These are phyloP conservation scores for Pezicula rhizophila DNA, from an alignment of 2,329 filamentous ascomycete species.

Conservation along the genomic window DNA sequence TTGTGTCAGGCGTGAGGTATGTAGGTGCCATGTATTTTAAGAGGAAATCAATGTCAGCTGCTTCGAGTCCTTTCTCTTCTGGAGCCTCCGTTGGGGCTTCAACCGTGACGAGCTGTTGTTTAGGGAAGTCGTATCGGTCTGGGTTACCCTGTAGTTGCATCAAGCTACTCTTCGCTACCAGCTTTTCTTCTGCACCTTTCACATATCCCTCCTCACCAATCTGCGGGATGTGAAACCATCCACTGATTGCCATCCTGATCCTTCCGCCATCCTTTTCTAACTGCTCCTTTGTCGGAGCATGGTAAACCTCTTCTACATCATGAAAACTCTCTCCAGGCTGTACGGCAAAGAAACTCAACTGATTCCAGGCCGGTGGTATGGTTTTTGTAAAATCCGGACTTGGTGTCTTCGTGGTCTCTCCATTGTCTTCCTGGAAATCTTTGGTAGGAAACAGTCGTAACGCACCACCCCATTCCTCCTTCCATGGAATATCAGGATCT, in stretches of 20 bases:
- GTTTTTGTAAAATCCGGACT: slow-evolving; percentile 70
- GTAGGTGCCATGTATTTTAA: slow-evolving; percentile 84
- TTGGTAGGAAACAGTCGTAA: slow-evolving; percentile 76
- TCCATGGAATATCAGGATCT: slow-evolving; percentile 86
- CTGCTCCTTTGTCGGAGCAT: slow-evolving; percentile 52
- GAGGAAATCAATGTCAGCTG: slow-evolving; percentile 80
- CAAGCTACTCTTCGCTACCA: slow-evolving; percentile 83
- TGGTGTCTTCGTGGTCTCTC: slow-evolving; percentile 72
- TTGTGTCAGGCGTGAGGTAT: slow-evolving; percentile 86
- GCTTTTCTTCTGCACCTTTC: slow-evolving; percentile 78
- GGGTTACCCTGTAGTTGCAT: slow-evolving; percentile 90
- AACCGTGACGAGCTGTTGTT: slow-evolving; percentile 48
- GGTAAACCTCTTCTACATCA: slow-evolving; percentile 96
- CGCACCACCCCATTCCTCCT: slow-evolving; percentile 87
- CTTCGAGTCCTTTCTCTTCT: slow-evolving; percentile 59
- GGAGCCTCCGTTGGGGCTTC: slow-evolving; percentile 20
- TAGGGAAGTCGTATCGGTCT: slow-evolving; percentile 81
- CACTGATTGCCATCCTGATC: slow-evolving; percentile 94
- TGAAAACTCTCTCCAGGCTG: slow-evolving; percentile 99
- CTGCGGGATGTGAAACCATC: slow-evolving; percentile 98
- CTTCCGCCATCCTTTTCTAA: slow-evolving; percentile 65
- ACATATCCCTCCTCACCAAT: slow-evolving; percentile 88
- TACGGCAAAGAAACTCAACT: slow-evolving; percentile 96
- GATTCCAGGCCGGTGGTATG: slow-evolving; percentile 94
- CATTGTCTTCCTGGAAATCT: slow-evolving; percentile 58